These are phyloP conservation scores for Aristolochia contorta DNA, from an alignment of 164 flowering plant species.

Conservation along the genomic window DNA sequence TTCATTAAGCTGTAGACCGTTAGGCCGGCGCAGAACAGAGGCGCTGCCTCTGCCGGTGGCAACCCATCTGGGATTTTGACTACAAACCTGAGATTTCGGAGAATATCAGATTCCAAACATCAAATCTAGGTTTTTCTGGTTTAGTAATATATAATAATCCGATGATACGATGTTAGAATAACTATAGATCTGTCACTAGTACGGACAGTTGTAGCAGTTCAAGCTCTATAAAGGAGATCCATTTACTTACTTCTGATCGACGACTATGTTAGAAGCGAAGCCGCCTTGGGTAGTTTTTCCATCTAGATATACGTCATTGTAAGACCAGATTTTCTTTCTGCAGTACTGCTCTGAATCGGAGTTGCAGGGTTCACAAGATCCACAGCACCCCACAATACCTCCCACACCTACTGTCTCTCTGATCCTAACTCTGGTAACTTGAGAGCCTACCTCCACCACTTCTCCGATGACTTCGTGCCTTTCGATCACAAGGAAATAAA, in stretches of 20 bases:
- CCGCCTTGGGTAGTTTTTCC: conserved; percentile 41
- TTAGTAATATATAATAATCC: too few relatives aligned
- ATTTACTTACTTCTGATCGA: conserved; percentile 20
- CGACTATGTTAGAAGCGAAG: conserved; percentile 26
- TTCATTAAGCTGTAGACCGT: conserved; percentile 45
- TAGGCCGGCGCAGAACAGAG: conserved; percentile 40
- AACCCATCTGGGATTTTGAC: conserved; percentile 29
- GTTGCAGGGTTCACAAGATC: conserved; percentile 27
- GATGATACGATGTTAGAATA: too few relatives aligned
- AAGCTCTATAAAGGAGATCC: too few relatives aligned
- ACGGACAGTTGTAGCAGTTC: too few relatives aligned
- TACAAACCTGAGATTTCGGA: too few relatives aligned
- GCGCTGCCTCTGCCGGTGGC: conserved; percentile 18
- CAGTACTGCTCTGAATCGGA: conserved; percentile 43
- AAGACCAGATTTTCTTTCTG: conserved; percentile 23
- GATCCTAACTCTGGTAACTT: conserved; percentile 21
- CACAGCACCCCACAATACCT: conserved; percentile 30
- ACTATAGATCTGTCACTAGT: too few relatives aligned
- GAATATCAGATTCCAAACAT: too few relatives aligned
- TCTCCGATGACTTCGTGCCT: conserved; percentile 33
- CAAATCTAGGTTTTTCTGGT: too few relatives aligned
- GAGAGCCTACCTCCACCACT: conserved; percentile 26
- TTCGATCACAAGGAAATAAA: not conserved
- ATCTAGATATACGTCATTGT: conserved; percentile 16
- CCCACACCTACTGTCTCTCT: conserved; percentile 34